Evolutionary conservation across 805 yeast species (phyloP).

Genomic region (Candida ovalis): DNA sequence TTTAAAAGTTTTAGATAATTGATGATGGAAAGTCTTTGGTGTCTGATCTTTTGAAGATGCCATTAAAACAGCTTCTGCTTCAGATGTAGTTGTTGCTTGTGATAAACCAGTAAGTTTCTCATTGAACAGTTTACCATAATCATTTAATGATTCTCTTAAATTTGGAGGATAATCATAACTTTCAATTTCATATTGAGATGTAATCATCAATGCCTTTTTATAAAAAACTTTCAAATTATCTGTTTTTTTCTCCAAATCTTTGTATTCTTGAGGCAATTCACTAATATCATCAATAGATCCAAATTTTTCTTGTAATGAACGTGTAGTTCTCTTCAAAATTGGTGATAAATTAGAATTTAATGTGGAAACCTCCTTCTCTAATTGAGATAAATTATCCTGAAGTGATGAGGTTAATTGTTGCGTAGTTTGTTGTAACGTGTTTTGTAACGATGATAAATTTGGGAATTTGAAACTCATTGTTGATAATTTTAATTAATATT

Average conservation of each 20-base stretch:
- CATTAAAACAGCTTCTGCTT: conserved; percentile 54
- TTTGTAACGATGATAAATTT: conserved; percentile 27
- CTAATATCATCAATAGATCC: conserved; percentile 65
- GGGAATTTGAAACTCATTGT: conserved; percentile 32
- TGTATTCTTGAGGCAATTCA: conserved; percentile 72
- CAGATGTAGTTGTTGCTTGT: conserved; percentile 62
- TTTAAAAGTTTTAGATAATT: conserved; percentile 54
- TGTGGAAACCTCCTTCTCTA: conserved; percentile 33
- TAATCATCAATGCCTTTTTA: conserved; percentile 45
- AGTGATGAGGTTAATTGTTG: conserved; percentile 29
- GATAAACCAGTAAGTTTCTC: conserved; percentile 57
- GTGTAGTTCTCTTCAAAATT: conserved; percentile 54
- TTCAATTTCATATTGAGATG: conserved; percentile 66
- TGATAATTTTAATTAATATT: background rate
- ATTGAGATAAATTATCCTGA: conserved; percentile 29
- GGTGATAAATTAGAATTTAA: conserved; percentile 43
- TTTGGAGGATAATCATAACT: conserved; percentile 84
- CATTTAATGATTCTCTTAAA: conserved; percentile 58
- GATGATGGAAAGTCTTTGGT: conserved; percentile 74
- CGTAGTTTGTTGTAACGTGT: conserved; percentile 33
- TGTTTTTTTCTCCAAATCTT: conserved; percentile 60
- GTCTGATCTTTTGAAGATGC: conserved; percentile 33
- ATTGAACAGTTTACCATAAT: conserved; percentile 55
- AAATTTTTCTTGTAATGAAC: conserved; percentile 58
- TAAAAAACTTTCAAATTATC: conserved; percentile 62